phyloP scores from a whole-genome alignment of 2,329 filamentous ascomycete genomes.

The Claviceps sp. region DNA sequence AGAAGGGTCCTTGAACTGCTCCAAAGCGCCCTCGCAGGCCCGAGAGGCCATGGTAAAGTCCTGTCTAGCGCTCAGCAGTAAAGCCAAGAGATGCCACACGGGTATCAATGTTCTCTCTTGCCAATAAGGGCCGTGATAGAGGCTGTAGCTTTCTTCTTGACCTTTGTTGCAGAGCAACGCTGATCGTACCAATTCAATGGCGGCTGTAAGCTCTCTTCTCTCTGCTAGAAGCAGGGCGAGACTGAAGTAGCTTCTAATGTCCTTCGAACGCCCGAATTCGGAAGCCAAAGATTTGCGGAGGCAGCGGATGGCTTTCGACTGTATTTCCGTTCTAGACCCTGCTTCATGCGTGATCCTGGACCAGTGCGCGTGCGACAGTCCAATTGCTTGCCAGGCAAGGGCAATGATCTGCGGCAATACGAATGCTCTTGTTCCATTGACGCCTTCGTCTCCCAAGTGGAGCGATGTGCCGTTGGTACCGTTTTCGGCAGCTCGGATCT shows the following conservation, averaged over 20 bases:
- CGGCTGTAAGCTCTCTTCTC: conserved; percentile 63
- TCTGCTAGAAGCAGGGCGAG: conserved; percentile 80
- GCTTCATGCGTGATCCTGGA: conserved; percentile 69
- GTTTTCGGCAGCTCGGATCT: conserved; percentile 15
- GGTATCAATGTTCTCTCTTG: conserved; percentile 57
- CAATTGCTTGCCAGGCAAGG: conserved; percentile 70
- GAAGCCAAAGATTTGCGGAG: conserved; percentile 61
- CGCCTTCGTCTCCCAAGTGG: conserved; percentile 16
- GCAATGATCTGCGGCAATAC: conserved; percentile 52
- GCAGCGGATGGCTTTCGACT: conserved; percentile 62
- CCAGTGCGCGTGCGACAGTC: conserved; percentile 77
- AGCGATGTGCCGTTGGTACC: conserved; percentile 14
- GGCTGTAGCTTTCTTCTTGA: conserved; percentile 28
- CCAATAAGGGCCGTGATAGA: conserved; percentile 38
- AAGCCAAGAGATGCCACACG: conserved; percentile 79
- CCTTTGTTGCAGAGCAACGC: conserved; percentile 52
- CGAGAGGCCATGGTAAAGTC: conserved; percentile 70
- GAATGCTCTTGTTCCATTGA: conserved; percentile 22
- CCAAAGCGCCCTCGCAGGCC: conserved; percentile 81
- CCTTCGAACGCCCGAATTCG: conserved; percentile 50
- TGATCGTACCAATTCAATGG: conserved; percentile 70
- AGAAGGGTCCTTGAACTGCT: conserved; percentile 65
- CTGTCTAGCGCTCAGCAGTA: conserved; percentile 75
- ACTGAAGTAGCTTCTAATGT: conserved; percentile 67
- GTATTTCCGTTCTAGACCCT: conserved; percentile 55